Evolutionary conservation across 192 early-diverging fungal species (phyloP), one percentile per base, ranked within the genome.

Genomic region (Chytriomyces sp.): DNA sequence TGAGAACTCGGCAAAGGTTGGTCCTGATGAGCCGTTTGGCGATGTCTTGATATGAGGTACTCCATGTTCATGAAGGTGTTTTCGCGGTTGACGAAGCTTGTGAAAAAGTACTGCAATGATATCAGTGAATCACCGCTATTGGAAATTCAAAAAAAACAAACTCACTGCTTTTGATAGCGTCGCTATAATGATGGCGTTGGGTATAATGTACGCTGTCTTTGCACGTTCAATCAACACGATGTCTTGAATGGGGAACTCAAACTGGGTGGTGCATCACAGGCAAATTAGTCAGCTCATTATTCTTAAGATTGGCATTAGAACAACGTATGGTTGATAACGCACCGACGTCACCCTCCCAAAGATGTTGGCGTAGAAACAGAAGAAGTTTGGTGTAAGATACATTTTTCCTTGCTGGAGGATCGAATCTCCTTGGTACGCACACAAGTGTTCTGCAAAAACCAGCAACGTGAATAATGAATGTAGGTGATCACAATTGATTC

Each of bases 331-430:
- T n/a, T n/a, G n/a, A 25, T 26, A 39, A 36, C 64, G 25, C 30
- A 74, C 64, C 5, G 31, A 28, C n/a, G 73, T 74, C 17, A 56
- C n/a, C 33, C 38, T 58, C 4, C 73, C 73, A 38, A 74, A 59
- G 40, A 74, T 74, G 54, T 74, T 74, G 3, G 63, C 53, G 56
- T 54, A 33, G 55, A 74, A 74, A n/a, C 36, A 74, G 39, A 74
- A 74, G 53, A 66, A 66, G 55, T 74, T 65, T 25, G 52, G 52
- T 5, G 73, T 74, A 1, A 74, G 57, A 33, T 74, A 74, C 25
- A 74, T 66, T 39, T 74, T 64, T 17, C 73, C 73, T 34, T 74
- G 73, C 10, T 40, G 59, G n/a, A 74, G 61, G 44, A 74, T 64
- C 22, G 53, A 52, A 28, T 74, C 64, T 2, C 63, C 44, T 53